These are phyloP conservation scores for Arthrobotrys sphaeroides DNA, from an alignment of 2,329 filamentous ascomycete genomes.

Conservation along the genomic window DNA sequence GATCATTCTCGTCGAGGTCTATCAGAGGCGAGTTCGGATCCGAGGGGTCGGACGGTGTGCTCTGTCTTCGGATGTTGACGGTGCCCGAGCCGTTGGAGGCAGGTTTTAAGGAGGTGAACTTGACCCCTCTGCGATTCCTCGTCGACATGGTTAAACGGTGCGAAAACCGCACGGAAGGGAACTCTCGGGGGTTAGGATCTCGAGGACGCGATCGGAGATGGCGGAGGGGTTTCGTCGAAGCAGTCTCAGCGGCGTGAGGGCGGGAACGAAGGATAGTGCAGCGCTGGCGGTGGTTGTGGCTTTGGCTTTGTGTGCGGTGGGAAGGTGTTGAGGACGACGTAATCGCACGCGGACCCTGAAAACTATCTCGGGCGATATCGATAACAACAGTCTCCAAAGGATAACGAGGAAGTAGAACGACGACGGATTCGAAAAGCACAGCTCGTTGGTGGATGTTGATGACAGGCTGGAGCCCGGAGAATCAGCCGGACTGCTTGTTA, in stretches of 20 bases:
- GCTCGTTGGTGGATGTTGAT: neutral
- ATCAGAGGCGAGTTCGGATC: slow-evolving; percentile 51
- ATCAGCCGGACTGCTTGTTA: slow-evolving; percentile 10
- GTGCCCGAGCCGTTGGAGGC: slow-evolving; percentile 36
- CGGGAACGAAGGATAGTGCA: slow-evolving; percentile 6
- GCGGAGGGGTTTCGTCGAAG: slow-evolving; percentile 22
- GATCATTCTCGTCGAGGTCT: slow-evolving; percentile 46
- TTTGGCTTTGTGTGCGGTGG: neutral
- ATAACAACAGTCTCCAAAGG: neutral
- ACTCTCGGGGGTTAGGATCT: slow-evolving; percentile 7
- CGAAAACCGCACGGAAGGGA: slow-evolving; percentile 18
- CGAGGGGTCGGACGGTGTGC: slow-evolving; percentile 48
- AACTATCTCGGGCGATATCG: neutral
- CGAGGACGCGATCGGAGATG: slow-evolving; percentile 24
- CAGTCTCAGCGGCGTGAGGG: slow-evolving; percentile 4
- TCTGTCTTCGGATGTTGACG: slow-evolving; percentile 50
- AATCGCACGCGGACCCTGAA: slow-evolving; percentile 20
- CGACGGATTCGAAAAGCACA: neutral
- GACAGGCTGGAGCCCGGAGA: slow-evolving; percentile 8
- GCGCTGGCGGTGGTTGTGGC: neutral
- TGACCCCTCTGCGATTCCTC: slow-evolving; percentile 46
- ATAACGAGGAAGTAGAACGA: neutral
- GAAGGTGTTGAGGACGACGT: slow-evolving; percentile 25
- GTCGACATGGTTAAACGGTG: slow-evolving; percentile 37
- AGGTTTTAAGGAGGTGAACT: slow-evolving; percentile 49